These are phyloP conservation scores for Coemansia sp. DNA, from an alignment of 192 early-diverging fungal genomes.

Conservation along the genomic window DNA sequence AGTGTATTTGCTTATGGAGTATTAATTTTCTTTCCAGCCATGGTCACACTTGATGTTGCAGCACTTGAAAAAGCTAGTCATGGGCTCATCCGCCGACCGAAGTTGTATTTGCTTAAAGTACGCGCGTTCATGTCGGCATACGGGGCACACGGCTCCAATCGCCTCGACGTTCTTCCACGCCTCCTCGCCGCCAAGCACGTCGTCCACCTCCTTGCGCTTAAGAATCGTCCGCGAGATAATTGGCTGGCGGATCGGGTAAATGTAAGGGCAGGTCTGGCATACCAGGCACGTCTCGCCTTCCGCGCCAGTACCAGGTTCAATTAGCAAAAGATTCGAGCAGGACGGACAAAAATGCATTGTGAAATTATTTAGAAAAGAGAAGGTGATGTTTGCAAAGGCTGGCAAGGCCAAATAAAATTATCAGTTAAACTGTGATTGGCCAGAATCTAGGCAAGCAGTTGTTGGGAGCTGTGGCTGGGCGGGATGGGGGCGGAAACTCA, in stretches of 20 bases:
- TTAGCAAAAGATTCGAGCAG: slow-evolving; percentile 83
- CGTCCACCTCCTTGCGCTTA: slow-evolving; percentile 85
- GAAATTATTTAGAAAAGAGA: neutral
- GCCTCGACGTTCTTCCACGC: slow-evolving; percentile 84
- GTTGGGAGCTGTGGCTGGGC: too few relatives aligned
- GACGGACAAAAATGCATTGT: slow-evolving; percentile 87
- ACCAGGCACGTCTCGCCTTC: slow-evolving; percentile 65
- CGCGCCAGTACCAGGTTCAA: slow-evolving; percentile 53
- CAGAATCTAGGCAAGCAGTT: neutral
- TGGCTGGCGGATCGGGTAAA: slow-evolving; percentile 68
- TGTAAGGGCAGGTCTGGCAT: slow-evolving; percentile 90
- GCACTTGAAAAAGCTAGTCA: slow-evolving; percentile 90
- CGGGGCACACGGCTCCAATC: slow-evolving; percentile 61
- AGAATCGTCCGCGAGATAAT: slow-evolving; percentile 66
- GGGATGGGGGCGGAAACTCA: too few relatives aligned
- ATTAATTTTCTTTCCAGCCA: slow-evolving; percentile 72
- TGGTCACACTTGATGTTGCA: slow-evolving; percentile 65
- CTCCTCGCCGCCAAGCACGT: slow-evolving; percentile 90
- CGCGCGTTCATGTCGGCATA: slow-evolving; percentile 69
- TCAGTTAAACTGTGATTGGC: neutral
- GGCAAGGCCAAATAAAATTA: neutral
- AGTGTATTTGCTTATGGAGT: neutral
- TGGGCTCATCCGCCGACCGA: slow-evolving; percentile 94
- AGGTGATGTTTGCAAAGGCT: neutral
- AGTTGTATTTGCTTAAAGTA: slow-evolving; percentile 91